Evolutionary conservation across 345 rosid species (phyloP).

Genomic region (Pugionium dolabratum): DNA sequence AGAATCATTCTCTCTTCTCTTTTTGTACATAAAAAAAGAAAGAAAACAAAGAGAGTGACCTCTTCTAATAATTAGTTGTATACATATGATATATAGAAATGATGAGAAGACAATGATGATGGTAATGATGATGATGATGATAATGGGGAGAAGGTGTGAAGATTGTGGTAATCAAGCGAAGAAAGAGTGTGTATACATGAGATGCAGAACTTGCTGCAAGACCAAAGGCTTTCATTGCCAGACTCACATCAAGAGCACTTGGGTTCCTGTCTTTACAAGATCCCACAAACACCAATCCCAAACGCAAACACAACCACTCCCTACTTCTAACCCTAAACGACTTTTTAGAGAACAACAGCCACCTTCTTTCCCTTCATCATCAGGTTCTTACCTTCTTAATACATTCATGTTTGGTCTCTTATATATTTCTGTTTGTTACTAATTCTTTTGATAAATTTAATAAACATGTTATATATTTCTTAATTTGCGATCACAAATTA

Average conservation of each 20-base stretch:
- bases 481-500: background rate
- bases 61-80: constrained; percentile 2
- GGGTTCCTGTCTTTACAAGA: constrained; percentile 63
- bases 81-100: background rate
- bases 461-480: too few species aligned
- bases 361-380: constrained; percentile 30
- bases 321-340: constrained; percentile 29
- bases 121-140: constrained; percentile 23
- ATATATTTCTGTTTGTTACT: too few species aligned
- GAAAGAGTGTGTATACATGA: constrained; percentile 55
- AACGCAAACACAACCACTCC: constrained; percentile 21
- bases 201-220: constrained; percentile 70
- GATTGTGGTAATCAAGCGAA: constrained; percentile 78
- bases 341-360: constrained; percentile 25
- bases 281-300: constrained; percentile 35
- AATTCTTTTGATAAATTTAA: too few species aligned
- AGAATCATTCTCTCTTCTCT: background rate
- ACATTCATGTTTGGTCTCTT: too few species aligned
- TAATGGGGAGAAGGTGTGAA: constrained; percentile 52
- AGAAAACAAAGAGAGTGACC: constrained; percentile 25
- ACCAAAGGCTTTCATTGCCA: constrained; percentile 55
- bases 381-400: constrained; percentile 29
- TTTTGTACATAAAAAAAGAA: constrained; percentile 30
- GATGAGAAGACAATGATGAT: background rate
- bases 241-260: constrained; percentile 71